phyloP scores from a whole-genome alignment of 441 rosid genomes.

The Isatis lusitanica region DNA sequence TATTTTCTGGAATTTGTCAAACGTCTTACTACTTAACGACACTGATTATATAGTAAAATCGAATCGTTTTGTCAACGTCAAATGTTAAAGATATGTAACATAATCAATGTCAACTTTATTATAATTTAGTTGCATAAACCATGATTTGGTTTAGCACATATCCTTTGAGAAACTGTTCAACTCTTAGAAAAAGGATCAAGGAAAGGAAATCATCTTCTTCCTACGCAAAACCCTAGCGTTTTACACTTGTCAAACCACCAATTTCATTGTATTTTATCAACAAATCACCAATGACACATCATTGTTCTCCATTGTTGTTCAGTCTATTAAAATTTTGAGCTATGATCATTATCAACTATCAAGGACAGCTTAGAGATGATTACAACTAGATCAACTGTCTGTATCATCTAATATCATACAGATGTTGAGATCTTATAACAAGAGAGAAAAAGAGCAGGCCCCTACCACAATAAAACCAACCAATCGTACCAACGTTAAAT shows the following conservation, averaged over 20 bases:
- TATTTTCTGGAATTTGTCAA: background rate
- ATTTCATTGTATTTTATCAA: background rate
- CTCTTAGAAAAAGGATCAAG: background rate
- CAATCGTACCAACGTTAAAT: conserved; percentile 13
- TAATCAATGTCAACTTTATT: background rate
- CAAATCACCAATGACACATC: background rate
- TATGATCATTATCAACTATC: too few species aligned
- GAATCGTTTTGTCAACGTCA: background rate
- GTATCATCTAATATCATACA: background rate
- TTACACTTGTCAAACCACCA: background rate
- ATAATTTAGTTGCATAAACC: background rate
- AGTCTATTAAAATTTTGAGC: background rate
- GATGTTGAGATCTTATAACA: background rate
- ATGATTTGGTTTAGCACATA: conserved; percentile 1
- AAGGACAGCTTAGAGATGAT: too few species aligned
- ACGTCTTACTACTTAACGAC: background rate
- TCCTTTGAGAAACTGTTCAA: background rate
- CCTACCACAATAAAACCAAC: conserved; percentile 2
- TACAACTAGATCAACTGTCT: background rate
- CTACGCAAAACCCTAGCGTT: too few species aligned
- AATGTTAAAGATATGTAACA: conserved; percentile 7
- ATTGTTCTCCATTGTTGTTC: background rate
- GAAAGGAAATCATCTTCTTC: too few species aligned
- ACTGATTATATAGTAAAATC: background rate
- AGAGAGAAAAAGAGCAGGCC: background rate